Evolutionary conservation across 2,329 filamentous ascomycete species (phyloP).

Genomic region (Teratosphaeria pseudoeucalypti): DNA sequence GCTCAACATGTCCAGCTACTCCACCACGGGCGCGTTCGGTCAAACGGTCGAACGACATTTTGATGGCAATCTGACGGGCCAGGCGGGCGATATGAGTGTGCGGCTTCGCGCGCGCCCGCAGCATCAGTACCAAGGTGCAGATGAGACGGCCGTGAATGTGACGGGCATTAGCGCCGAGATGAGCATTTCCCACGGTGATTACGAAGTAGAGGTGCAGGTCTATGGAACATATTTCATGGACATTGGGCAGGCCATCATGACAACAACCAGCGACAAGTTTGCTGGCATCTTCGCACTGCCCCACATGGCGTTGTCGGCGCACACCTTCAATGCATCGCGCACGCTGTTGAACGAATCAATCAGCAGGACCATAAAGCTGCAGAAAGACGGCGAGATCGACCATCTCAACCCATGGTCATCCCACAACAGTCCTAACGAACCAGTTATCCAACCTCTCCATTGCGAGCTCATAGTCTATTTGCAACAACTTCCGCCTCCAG

Average conservation of each 20-base stretch:
- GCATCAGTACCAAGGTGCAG: slow-evolving; percentile 23
- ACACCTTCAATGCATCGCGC: slow-evolving; percentile 37
- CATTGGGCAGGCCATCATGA: slow-evolving; percentile 69
- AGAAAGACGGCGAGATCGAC: slow-evolving; percentile 48
- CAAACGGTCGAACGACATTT: slow-evolving; percentile 43
- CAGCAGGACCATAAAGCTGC: slow-evolving; percentile 53
- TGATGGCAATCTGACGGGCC: slow-evolving; percentile 70
- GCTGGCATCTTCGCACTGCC: slow-evolving; percentile 84
- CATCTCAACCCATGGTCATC: slow-evolving; percentile 64
- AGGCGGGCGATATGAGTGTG: slow-evolving; percentile 49
- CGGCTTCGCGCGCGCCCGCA: slow-evolving; percentile 56
- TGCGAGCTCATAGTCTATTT: slow-evolving; percentile 86
- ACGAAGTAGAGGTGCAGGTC: slow-evolving; percentile 67
- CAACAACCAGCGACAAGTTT: slow-evolving; percentile 85
- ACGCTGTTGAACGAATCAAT: slow-evolving; percentile 64
- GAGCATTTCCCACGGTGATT: slow-evolving; percentile 63
- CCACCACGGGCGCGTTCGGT: slow-evolving; percentile 57
- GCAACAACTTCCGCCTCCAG: slow-evolving; percentile 45
- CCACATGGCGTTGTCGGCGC: slow-evolving; percentile 58
- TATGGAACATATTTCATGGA: slow-evolving; percentile 78
- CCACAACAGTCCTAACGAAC: slow-evolving; percentile 45
- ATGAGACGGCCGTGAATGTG: slow-evolving; percentile 39
- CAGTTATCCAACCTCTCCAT: slow-evolving; percentile 52
- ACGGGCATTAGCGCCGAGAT: slow-evolving; percentile 61
- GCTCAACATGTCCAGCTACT: slow-evolving; percentile 45